These are phyloP conservation scores for Alisma plantagoaquatica DNA, from an alignment of 106 monocot species.

Conservation along the genomic window DNA sequence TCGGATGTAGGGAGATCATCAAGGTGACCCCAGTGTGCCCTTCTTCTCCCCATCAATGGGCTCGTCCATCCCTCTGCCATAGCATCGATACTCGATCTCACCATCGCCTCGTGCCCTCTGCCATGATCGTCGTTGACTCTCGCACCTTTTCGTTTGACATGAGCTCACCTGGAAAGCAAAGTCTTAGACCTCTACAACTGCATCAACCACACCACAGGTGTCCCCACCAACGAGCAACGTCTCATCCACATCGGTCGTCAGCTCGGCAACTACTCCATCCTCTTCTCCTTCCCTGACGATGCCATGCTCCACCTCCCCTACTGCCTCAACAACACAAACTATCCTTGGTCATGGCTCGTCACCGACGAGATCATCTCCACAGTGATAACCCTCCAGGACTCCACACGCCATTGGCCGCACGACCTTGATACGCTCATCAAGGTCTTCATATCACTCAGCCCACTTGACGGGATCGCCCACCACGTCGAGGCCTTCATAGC, in stretches of 20 bases:
- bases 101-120: too few relatives aligned
- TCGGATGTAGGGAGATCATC: too few relatives aligned
- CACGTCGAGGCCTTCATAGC: slow-evolving; percentile 40
- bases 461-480: neutral
- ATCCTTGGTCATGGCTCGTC: slow-evolving; percentile 43
- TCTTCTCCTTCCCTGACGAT: slow-evolving; percentile 23
- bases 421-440: slow-evolving; percentile 23
- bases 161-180: too few relatives aligned
- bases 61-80: too few relatives aligned
- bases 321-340: slow-evolving; percentile 39
- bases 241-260: slow-evolving; percentile 54
- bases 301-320: slow-evolving; percentile 40
- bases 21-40: too few relatives aligned
- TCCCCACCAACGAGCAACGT: slow-evolving; percentile 24
- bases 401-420: neutral
- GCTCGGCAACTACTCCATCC: slow-evolving; percentile 29
- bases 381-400: neutral
- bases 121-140: too few relatives aligned
- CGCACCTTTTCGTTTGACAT: too few relatives aligned
- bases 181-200: slow-evolving; percentile 28
- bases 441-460: slow-evolving; percentile 31
- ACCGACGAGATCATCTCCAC: slow-evolving; percentile 29
- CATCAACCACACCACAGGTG: slow-evolving; percentile 6
- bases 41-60: too few relatives aligned
- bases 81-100: too few relatives aligned